These are phyloP conservation scores for Cyberlindnera americana DNA, from an alignment of 805 yeast species.

Conservation along the genomic window DNA sequence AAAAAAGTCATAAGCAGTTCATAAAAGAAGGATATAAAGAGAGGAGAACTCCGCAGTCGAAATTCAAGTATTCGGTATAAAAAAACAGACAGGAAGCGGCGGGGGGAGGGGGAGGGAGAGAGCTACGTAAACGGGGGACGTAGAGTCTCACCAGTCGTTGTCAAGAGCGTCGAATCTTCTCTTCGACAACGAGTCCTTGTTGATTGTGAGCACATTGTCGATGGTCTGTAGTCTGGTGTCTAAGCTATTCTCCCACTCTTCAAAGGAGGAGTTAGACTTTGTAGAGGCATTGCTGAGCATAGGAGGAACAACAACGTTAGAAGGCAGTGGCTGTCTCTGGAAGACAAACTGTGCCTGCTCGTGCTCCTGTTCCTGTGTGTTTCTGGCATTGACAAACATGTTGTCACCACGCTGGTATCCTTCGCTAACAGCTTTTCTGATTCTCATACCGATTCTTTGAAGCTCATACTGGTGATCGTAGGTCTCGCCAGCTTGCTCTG, in stretches of 20 bases:
- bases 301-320: slow-evolving; percentile 31
- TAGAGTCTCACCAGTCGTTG: slow-evolving; percentile 22
- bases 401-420: slow-evolving; percentile 43
- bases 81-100: too few relatives aligned
- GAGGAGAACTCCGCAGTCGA: too few relatives aligned
- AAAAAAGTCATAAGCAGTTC: slow-evolving; percentile 4
- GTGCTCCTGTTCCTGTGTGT: slow-evolving; percentile 21
- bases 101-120: too few relatives aligned
- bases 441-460: slow-evolving; percentile 65
- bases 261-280: slow-evolving; percentile 34
- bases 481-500: slow-evolving; percentile 28
- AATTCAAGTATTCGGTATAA: too few relatives aligned
- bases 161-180: slow-evolving; percentile 27
- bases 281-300: slow-evolving; percentile 34
- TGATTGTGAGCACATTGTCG: slow-evolving; percentile 25
- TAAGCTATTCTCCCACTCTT: slow-evolving; percentile 37
- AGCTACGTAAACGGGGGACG: background rate
- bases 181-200: slow-evolving; percentile 22
- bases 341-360: slow-evolving; percentile 25
- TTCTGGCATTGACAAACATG: slow-evolving; percentile 11
- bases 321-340: slow-evolving; percentile 35
- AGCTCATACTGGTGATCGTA: slow-evolving; percentile 36
- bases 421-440: slow-evolving; percentile 61
- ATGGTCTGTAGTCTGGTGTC: slow-evolving; percentile 34
- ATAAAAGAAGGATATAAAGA: background rate